Conservation (phyloP, 768 basidiomycete species). For the Tylopilus rubrobrunneus region DNA sequence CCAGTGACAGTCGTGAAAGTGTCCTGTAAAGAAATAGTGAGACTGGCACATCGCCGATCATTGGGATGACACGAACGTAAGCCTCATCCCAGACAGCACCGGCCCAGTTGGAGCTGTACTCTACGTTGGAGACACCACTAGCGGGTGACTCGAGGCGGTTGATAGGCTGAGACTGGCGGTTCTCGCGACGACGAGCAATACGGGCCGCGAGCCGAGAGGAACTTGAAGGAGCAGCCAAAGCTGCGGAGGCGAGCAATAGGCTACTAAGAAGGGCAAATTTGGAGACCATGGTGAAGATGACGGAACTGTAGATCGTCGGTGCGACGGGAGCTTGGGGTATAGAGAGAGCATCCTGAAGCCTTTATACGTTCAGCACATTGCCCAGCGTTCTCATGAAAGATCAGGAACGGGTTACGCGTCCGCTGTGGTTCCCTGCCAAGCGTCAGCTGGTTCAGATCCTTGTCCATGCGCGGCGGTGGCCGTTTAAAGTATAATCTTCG, state of each 20-base stretch:
- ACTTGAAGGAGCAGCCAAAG: conserved; percentile 16
- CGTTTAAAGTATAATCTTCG: not conserved
- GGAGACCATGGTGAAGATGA: conserved; percentile 15
- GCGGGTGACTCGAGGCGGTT: not conserved
- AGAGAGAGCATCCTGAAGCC: not conserved
- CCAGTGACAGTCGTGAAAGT: no score
- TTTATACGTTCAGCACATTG: conserved; percentile 11
- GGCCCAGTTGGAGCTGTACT: conserved; percentile 19
- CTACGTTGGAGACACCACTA: not conserved
- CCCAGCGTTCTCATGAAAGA: conserved; percentile 1
- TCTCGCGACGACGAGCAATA: conserved; percentile 13
- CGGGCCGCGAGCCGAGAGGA: conserved; percentile 11
- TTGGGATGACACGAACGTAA: conserved; percentile 4
- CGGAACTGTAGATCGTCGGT: conserved; percentile 1
- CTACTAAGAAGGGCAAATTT: conserved; percentile 11
- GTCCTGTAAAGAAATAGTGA: conserved; percentile 9
- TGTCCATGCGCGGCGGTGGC: not conserved
- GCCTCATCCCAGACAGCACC: conserved; percentile 12
- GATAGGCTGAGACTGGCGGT: conserved; percentile 10
- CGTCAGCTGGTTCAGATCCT: not conserved
- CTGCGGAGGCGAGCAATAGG: conserved; percentile 17
- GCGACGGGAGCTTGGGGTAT: not conserved
- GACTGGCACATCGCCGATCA: not conserved
- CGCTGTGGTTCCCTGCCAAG: no score
- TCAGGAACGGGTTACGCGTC: not conserved